These are phyloP conservation scores for Dactylellina leptospora DNA, from an alignment of 2,329 filamentous ascomycete species.

Conservation along the genomic window DNA sequence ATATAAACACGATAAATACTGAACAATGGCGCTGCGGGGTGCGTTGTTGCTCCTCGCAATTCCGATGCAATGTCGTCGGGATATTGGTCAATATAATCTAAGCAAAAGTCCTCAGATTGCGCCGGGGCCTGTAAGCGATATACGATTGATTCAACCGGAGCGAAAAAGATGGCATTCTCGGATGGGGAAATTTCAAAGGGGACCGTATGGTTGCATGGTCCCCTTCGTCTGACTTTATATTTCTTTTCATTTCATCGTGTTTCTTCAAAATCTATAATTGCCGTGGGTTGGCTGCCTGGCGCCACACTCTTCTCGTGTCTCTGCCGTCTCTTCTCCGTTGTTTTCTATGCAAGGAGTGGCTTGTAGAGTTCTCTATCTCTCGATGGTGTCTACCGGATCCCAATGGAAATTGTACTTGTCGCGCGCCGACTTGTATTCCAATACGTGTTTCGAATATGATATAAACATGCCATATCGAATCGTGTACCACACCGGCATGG, in stretches of 20 bases:
- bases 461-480: neutral
- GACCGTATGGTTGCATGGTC: conserved; percentile 6
- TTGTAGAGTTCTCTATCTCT: conserved; percentile 2
- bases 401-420: neutral
- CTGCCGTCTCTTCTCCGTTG: neutral
- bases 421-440: neutral
- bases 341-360: conserved; percentile 48
- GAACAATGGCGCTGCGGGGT: neutral
- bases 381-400: neutral
- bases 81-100: neutral
- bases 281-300: conserved; percentile 26
- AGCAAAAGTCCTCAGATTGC: neutral
- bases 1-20: neutral
- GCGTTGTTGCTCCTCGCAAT: neutral
- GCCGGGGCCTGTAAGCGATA: conserved; percentile 25
- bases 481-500: neutral
- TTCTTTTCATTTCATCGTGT: neutral
- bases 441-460: neutral
- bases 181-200: neutral
- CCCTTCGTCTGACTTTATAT: neutral
- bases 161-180: neutral
- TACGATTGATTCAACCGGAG: conserved; percentile 10
- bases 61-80: neutral
- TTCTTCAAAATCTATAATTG: neutral
- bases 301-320: conserved; percentile 48